Evolutionary conservation across 192 early-diverging fungal species (phyloP).

Genomic region (Backusella psychrophila): DNA sequence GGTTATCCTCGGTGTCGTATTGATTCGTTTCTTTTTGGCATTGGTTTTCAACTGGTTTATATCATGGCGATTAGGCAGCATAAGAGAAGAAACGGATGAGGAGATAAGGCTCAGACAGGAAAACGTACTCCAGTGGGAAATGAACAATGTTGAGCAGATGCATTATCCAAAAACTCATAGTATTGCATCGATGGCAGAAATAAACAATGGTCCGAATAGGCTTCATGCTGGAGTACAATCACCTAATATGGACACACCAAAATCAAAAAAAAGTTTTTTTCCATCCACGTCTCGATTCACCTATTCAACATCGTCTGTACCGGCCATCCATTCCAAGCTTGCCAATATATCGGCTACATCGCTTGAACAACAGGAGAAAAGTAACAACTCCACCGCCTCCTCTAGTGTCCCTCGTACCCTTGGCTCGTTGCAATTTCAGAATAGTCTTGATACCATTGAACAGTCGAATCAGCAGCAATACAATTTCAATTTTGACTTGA

Average conservation of each 20-base stretch:
- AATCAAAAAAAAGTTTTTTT: conserved; percentile 46
- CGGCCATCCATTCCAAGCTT: not conserved
- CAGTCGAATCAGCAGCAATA: conserved; percentile 13
- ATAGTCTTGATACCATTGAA: conserved; percentile 16
- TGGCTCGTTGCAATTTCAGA: not conserved
- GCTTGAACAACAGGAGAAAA: not conserved
- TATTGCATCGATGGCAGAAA: conserved; percentile 38
- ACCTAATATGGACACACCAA: not conserved
- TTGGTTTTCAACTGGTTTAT: conserved; percentile 82
- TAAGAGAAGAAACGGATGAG: conserved; percentile 61
- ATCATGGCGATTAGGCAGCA: conserved; percentile 72
- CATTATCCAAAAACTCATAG: conserved; percentile 53
- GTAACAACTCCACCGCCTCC: not conserved
- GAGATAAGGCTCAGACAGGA: conserved; percentile 45
- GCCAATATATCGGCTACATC: not conserved
- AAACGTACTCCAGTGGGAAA: conserved; percentile 38
- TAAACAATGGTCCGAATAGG: not conserved
- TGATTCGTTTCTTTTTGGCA: conserved; percentile 74
- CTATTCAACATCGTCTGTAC: conserved; percentile 14
- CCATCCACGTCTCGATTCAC: conserved; percentile 38
- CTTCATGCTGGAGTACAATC: conserved; percentile 2
- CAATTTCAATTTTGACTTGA: conserved; percentile 53
- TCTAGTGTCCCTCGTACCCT: conserved; percentile 1
- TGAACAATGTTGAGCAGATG: conserved; percentile 41
- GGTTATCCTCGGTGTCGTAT: conserved; percentile 64